Base-by-base conservation (phyloP, 352 stramenopile species). In the Phytophthora syringae region DNA sequence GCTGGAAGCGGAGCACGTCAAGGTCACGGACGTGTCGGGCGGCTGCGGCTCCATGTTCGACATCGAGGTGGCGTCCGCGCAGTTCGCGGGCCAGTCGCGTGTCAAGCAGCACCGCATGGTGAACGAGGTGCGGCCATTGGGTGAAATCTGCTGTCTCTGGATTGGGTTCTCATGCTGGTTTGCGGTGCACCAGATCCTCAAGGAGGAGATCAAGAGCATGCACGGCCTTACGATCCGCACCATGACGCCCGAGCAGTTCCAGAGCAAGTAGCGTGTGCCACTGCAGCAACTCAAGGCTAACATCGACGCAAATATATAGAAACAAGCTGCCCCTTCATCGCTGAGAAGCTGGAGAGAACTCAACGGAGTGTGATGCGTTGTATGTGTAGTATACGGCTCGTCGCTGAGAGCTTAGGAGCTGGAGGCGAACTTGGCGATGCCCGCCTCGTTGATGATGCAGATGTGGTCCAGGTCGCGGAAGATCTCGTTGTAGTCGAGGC, bases 401-500 rank as follows among this genome's bases (percentile, higher is more conserved):
- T 32, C 30, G 22, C 47, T 22, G 12, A 16, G 3, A 30, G 9
- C 67, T 53, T 88, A 89, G 39, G 70, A 81, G 52, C 72, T 75
- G 36, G 73, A 70, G 9, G 83, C 80, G 58, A 89, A 94, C 68
- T 94, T 94, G 72, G 75, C 86, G 66, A 99, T 98, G 44, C 96
- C 96, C 3, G 72, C 65, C 22, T 98, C 73, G 66, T 87, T 98
- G 72, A 99, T 98, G 58, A 98, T 70, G 80, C 94, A 98, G 59
- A 99, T 98, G 82, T 98, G 94, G 63, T 96, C 83, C 55, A 98
- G 76, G 70, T 99, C 94, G 27, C 97, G 89, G 78, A 98, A 99
- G 48, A 97, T 87, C 76, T 99, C 94, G 77, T 99, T 98, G 85
- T 98, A 99, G 82, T 99, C 97, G 27, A 99, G 79, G 67, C 95